A percentile compares a stretch with the other conserved stretches of the same genome.
These are phyloP conservation scores for Xylariaceae sp. DNA, from an alignment of 2,329 filamentous ascomycete species.

Conservation along the genomic window DNA sequence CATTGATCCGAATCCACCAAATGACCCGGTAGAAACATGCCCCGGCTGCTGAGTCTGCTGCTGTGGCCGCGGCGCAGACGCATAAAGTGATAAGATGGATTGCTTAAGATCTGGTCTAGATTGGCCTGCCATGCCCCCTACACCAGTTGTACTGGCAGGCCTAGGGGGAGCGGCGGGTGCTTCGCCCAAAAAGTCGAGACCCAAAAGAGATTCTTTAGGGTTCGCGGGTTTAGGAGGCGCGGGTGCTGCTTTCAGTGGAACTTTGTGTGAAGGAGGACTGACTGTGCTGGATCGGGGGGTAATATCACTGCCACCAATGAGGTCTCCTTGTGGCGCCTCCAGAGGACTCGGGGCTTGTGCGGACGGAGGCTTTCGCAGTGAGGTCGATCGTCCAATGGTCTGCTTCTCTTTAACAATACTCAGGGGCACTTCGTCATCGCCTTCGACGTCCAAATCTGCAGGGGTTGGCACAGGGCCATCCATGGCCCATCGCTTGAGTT, in stretches of 20 bases:
- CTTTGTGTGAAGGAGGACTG: constrained; percentile 53
- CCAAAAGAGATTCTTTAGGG: constrained; percentile 84
- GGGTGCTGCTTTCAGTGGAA: constrained; percentile 58
- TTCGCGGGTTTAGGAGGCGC: constrained; percentile 65
- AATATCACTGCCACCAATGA: constrained; percentile 73
- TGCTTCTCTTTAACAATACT: constrained; percentile 65
- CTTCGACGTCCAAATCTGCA: constrained; percentile 75
- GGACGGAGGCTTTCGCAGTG: constrained; percentile 56
- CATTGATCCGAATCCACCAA: constrained; percentile 69
- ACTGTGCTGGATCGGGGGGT: constrained; percentile 70
- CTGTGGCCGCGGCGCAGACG: constrained; percentile 70
- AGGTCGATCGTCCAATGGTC: constrained; percentile 56
- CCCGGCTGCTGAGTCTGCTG: constrained; percentile 43
- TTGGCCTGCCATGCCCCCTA: constrained; percentile 55
- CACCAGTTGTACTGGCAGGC: constrained; percentile 74
- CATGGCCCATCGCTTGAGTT: constrained; percentile 99
- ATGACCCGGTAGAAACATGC: constrained; percentile 59
- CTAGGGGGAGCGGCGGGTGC: constrained; percentile 65
- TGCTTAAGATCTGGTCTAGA: constrained; percentile 93
- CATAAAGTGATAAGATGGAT: constrained; percentile 93
- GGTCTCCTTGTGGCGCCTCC: constrained; percentile 58
- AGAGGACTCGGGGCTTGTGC: constrained; percentile 39
- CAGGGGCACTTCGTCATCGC: constrained; percentile 73
- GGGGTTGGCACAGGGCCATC: constrained; percentile 92
- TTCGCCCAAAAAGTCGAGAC: constrained; percentile 85